These are phyloP conservation scores for Fusarium annulatum DNA, from an alignment of 2,329 filamentous ascomycete genomes.

Conservation along the genomic window DNA sequence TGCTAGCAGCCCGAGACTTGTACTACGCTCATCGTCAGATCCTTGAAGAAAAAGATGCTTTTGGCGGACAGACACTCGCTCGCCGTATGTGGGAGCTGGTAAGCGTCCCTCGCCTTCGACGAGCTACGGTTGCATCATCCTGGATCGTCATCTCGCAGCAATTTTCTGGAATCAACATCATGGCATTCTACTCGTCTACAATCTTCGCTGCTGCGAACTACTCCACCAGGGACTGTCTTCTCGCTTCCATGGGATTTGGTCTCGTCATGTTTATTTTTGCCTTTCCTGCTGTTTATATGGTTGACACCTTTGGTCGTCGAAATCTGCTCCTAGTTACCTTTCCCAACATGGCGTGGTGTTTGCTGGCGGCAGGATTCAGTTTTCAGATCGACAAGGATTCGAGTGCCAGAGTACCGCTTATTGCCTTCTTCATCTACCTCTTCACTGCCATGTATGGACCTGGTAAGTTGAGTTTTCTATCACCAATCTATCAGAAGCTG, in stretches of 20 bases:
- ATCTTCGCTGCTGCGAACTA: slow-evolving; percentile 61
- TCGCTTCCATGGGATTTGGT: slow-evolving; percentile 65
- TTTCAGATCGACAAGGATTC: slow-evolving; percentile 57
- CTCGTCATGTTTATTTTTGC: slow-evolving; percentile 65
- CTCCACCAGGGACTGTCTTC: slow-evolving; percentile 52
- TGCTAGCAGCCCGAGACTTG: slow-evolving; percentile 70
- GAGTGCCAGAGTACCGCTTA: slow-evolving; percentile 56
- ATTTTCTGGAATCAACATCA: slow-evolving; percentile 44
- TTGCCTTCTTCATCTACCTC: slow-evolving; percentile 63
- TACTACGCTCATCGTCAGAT: slow-evolving; percentile 60
- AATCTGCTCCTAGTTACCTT: slow-evolving; percentile 52
- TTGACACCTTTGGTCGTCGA: slow-evolving; percentile 63
- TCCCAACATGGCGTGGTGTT: slow-evolving; percentile 48
- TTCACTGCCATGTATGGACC: slow-evolving; percentile 58
- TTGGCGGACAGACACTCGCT: slow-evolving; percentile 50
- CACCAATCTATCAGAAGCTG: background rate
- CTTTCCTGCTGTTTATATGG: slow-evolving; percentile 64
- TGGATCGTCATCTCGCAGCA: slow-evolving; percentile 50
- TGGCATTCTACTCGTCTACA: slow-evolving; percentile 62
- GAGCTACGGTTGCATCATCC: slow-evolving; percentile 52
- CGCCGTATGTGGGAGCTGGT: slow-evolving; percentile 60
- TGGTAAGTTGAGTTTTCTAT: slow-evolving; percentile 36
- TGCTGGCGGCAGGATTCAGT: slow-evolving; percentile 53
- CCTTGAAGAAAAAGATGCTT: slow-evolving; percentile 48
- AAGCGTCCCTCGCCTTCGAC: slow-evolving; percentile 57